Conservation (phyloP, 345 rosid genomes). For the Cardamine occulta region DNA sequence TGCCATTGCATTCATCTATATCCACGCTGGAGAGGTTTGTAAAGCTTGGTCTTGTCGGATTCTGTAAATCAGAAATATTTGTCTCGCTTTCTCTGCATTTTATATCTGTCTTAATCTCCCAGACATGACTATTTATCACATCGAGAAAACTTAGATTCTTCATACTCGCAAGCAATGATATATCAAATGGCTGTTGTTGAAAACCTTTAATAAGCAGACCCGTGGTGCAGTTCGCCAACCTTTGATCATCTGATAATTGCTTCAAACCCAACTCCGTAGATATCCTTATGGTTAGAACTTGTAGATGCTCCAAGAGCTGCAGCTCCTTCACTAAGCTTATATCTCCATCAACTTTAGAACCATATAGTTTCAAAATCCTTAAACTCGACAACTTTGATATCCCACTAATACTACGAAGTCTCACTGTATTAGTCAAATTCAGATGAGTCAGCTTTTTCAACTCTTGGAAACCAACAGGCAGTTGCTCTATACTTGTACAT, state of each 20-base stretch:
- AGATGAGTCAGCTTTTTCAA: not conserved
- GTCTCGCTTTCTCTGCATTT: no score
- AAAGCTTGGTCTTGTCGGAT: not conserved
- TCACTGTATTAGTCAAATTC: no score
- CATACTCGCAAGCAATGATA: not conserved
- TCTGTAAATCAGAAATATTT: no score
- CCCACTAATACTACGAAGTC: not conserved
- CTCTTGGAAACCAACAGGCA: constrained; percentile 13
- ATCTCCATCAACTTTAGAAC: not conserved
- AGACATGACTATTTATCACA: not conserved
- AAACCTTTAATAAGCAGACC: fast-evolving
- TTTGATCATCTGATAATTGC: not conserved
- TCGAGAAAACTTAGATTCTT: not conserved
- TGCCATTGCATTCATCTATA: not conserved
- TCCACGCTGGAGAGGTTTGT: not conserved
- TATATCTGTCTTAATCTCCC: no score
- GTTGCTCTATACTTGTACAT: not conserved
- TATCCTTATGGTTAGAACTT: not conserved
- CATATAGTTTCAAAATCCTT: not conserved
- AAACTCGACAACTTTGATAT: constrained; percentile 8
- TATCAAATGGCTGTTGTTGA: not conserved
- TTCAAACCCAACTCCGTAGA: not conserved
- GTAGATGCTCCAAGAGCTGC: not conserved
- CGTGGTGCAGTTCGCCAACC: not conserved
- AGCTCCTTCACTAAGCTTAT: not conserved